These are phyloP conservation scores for Solanum gandarillasii DNA, from an alignment of 257 asterid species.

Conservation along the genomic window DNA sequence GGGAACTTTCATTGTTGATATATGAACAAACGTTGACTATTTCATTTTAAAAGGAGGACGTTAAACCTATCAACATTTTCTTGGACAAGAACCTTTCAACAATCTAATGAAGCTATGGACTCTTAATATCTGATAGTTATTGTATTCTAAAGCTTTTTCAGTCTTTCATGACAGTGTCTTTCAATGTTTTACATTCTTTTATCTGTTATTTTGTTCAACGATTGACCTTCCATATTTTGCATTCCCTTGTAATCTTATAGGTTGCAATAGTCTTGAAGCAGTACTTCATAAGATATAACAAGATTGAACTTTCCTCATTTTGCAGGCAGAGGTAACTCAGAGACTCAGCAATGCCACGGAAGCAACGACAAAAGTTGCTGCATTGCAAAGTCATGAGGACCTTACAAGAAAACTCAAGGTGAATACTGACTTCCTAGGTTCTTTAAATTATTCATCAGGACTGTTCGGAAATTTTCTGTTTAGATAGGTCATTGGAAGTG, in stretches of 20 bases:
- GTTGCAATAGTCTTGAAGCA: neutral
- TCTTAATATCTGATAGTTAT: neutral
- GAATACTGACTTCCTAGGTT: neutral
- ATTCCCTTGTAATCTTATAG: neutral
- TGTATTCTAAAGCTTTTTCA: neutral
- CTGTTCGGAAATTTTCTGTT: neutral
- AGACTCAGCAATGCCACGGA: constrained; percentile 49
- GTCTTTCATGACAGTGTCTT: neutral
- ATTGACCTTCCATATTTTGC: neutral
- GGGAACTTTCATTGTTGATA: neutral
- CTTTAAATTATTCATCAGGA: neutral
- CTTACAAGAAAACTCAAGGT: constrained; percentile 82
- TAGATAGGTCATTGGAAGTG: neutral
- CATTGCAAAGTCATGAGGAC: constrained; percentile 64
- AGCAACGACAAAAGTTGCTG: constrained; percentile 23
- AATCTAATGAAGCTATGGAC: neutral
- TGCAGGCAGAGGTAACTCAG: constrained; percentile 83
- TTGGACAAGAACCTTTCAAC: neutral
- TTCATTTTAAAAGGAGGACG: neutral
- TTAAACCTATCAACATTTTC: neutral
- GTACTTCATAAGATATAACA: neutral
- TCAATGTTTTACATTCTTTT: neutral
- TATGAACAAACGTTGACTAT: neutral
- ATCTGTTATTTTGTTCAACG: neutral
- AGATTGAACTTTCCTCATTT: neutral